Conservation (phyloP, 768 basidiomycete genomes). For the Kwoniella dendrophila region DNA sequence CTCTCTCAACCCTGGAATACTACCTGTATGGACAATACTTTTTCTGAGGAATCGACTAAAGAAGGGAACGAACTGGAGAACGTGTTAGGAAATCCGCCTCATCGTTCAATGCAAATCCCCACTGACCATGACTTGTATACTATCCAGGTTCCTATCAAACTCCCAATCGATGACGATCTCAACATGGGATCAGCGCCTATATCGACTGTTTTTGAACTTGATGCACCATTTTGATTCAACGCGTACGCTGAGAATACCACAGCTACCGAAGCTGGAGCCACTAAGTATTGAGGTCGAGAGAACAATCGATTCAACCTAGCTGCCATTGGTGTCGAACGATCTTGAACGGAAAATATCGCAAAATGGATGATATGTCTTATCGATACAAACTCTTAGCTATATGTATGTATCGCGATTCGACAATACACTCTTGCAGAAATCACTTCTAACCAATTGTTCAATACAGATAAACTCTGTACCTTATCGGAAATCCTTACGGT, state of each 20-base stretch:
- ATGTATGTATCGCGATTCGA: neutral
- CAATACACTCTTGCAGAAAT: no score
- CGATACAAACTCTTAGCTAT: no score
- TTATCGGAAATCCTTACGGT: neutral
- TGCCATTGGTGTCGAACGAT: neutral
- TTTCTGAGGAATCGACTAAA: neutral
- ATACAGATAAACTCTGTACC: no score
- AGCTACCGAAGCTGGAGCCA: neutral
- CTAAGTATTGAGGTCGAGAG: neutral
- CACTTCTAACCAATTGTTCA: no score
- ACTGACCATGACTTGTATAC: neutral
- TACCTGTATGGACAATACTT: neutral
- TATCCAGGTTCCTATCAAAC: neutral
- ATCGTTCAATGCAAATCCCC: neutral
- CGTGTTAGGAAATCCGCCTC: neutral
- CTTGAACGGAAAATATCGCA: no score
- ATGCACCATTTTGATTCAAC: neutral
- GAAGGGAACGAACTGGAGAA: neutral
- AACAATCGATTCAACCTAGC: neutral
- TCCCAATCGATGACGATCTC: neutral
- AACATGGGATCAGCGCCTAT: neutral
- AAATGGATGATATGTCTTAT: no score
- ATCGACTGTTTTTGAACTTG: neutral
- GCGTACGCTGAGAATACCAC: neutral
- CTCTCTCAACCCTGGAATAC: neutral